Conservation (phyloP, 768 basidiomycete species). For the Auriculariales sp. region DNA sequence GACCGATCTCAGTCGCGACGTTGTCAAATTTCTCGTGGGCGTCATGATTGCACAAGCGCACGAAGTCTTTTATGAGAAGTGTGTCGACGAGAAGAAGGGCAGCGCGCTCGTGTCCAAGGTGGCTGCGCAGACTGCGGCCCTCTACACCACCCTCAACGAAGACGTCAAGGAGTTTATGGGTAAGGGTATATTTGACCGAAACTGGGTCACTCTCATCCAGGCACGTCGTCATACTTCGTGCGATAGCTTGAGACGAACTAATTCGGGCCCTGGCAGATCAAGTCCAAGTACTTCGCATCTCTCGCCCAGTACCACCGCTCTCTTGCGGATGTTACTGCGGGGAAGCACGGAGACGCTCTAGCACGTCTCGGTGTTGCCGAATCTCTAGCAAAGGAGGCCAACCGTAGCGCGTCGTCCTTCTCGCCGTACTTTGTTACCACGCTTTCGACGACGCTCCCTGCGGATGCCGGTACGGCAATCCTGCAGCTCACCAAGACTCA, state of each 20-base stretch:
- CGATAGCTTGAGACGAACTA: not conserved
- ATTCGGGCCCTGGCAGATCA: conserved; percentile 38
- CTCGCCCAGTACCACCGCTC: conserved; percentile 79
- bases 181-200: conserved; percentile 88
- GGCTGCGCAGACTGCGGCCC: conserved; percentile 61
- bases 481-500: conserved; percentile 76
- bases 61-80: conserved; percentile 92
- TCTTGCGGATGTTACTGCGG: conserved; percentile 56
- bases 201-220: conserved; percentile 82
- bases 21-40: conserved; percentile 84
- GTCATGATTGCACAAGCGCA: conserved; percentile 86
- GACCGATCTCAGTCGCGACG: conserved; percentile 85
- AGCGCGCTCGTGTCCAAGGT: conserved; percentile 69
- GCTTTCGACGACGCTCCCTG: conserved; percentile 68
- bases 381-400: conserved; percentile 68
- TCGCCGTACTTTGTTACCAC: conserved; percentile 53
- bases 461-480: conserved; percentile 71
- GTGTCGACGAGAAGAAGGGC: conserved; percentile 82
- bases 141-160: conserved; percentile 75
- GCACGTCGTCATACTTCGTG: conserved; percentile 20
- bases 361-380: conserved; percentile 69
- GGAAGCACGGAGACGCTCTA: conserved; percentile 78
- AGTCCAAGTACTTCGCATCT: conserved; percentile 80
- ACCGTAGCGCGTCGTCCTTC: conserved; percentile 53
- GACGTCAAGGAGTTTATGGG: conserved; percentile 95